Evolutionary conservation across 1,139 yeast genomes (phyloP).

Genomic region (Trichomonascaceae sp.): DNA sequence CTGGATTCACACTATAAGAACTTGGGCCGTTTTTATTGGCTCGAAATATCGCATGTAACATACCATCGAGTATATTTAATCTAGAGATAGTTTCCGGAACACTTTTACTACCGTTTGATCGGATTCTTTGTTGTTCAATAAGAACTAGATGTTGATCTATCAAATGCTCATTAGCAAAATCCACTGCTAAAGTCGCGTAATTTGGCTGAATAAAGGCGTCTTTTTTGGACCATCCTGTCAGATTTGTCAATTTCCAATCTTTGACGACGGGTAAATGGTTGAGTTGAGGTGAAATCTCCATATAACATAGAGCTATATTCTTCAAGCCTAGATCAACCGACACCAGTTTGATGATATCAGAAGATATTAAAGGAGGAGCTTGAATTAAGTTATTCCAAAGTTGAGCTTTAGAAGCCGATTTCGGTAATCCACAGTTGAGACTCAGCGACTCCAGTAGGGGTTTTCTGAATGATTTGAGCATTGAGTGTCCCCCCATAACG

Average conservation of each 20-base stretch:
- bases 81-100: slow-evolving; percentile 48
- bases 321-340: slow-evolving; percentile 42
- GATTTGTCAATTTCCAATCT: slow-evolving; percentile 43
- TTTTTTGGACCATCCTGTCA: slow-evolving; percentile 28
- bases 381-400: slow-evolving; percentile 16
- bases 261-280: slow-evolving; percentile 28
- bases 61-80: slow-evolving; percentile 49
- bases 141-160: slow-evolving; percentile 33
- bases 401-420: slow-evolving; percentile 21
- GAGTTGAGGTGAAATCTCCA: slow-evolving; percentile 13
- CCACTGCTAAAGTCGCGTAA: slow-evolving; percentile 23
- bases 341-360: slow-evolving; percentile 18
- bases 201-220: slow-evolving; percentile 23
- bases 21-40: slow-evolving; percentile 11
- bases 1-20: slow-evolving; percentile 26
- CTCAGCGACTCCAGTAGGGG: slow-evolving; percentile 16
- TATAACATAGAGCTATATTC: slow-evolving; percentile 38
- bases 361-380: not conserved
- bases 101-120: slow-evolving; percentile 41
- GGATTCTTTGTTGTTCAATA: slow-evolving; percentile 50
- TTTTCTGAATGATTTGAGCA: not conserved
- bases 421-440: slow-evolving; percentile 23
- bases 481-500: not conserved
- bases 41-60: slow-evolving; percentile 37
- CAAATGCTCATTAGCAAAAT: slow-evolving; percentile 12